Conservation (phyloP, 345 rosid species). For the Hibiscus tridactylites region DNA sequence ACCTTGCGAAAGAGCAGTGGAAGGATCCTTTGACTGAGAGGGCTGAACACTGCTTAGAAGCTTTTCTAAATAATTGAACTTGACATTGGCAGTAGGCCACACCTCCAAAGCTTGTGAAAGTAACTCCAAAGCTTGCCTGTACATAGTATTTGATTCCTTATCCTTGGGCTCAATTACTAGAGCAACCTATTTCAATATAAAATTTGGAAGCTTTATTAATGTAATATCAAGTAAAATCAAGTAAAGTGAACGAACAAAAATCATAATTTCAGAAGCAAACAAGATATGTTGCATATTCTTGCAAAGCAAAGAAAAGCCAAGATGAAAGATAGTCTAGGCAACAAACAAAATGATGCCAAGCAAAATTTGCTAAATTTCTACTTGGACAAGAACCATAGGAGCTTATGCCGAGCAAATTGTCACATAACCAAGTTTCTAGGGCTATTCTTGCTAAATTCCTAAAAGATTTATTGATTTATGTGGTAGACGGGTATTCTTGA, state of each 20-base stretch:
- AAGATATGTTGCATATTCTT: no score
- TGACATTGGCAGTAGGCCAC: slow-evolving; percentile 97
- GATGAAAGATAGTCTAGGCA: background rate
- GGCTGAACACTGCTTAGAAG: slow-evolving; percentile 79
- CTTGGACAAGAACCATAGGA: background rate
- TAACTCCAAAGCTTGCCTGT: slow-evolving; percentile 85
- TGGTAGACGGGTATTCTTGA: background rate
- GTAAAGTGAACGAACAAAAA: background rate
- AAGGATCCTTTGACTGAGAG: slow-evolving; percentile 92
- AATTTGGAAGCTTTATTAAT: background rate
- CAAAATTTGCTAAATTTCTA: no score
- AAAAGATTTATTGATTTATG: background rate
- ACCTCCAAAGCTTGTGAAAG: slow-evolving; percentile 96
- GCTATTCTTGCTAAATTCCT: background rate
- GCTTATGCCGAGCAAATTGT: background rate
- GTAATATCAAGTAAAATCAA: background rate
- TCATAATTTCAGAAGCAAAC: background rate
- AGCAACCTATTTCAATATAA: background rate
- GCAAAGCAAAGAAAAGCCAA: no score
- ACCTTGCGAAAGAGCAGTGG: slow-evolving; percentile 95
- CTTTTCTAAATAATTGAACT: slow-evolving; percentile 89
- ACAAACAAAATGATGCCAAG: background rate
- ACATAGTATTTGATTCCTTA: slow-evolving; percentile 70
- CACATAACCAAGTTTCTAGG: background rate
- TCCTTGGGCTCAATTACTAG: slow-evolving; percentile 2